phyloP scores from a whole-genome alignment of 805 yeast genomes.

The Wickerhamia fluorescens region DNA sequence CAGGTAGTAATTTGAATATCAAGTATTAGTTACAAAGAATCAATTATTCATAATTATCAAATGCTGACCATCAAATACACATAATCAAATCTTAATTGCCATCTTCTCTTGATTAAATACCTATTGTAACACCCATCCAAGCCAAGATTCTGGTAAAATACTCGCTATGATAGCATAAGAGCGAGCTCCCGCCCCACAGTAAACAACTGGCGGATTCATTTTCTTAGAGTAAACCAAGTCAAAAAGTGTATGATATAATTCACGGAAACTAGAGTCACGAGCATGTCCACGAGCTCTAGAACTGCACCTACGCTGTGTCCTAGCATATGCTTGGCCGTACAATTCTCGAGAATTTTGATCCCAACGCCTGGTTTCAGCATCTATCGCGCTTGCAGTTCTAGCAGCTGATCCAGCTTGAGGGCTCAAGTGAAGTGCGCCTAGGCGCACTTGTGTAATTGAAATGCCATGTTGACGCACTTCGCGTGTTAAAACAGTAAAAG shows the following conservation, averaged over 20 bases:
- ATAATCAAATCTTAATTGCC: no score
- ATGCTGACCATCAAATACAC: no score
- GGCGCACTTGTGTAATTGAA: conserved; percentile 31
- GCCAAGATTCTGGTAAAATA: conserved; percentile 24
- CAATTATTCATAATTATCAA: no score
- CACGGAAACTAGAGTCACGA: conserved; percentile 26
- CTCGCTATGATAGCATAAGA: conserved; percentile 27
- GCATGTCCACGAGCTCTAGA: conserved; percentile 25
- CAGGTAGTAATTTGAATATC: no score
- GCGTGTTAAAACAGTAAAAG: conserved; percentile 28
- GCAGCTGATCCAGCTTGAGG: conserved; percentile 13
- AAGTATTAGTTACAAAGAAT: no score
- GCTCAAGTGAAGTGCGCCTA: conserved; percentile 33
- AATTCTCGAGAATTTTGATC: conserved; percentile 24
- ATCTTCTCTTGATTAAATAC: neutral
- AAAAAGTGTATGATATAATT: conserved; percentile 32
- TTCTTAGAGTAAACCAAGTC: conserved; percentile 25
- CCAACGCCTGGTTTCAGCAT: conserved; percentile 36
- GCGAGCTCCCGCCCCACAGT: conserved; percentile 39
- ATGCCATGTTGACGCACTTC: conserved; percentile 30
- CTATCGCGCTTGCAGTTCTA: conserved; percentile 19
- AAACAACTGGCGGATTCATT: conserved; percentile 24
- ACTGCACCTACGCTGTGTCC: conserved; percentile 21
- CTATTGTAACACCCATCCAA: conserved; percentile 17
- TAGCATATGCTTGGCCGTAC: conserved; percentile 25